Evolutionary conservation across 768 basidiomycete species (phyloP), one percentile per base, ranked within the genome.

Genomic region (Russula earlei): DNA sequence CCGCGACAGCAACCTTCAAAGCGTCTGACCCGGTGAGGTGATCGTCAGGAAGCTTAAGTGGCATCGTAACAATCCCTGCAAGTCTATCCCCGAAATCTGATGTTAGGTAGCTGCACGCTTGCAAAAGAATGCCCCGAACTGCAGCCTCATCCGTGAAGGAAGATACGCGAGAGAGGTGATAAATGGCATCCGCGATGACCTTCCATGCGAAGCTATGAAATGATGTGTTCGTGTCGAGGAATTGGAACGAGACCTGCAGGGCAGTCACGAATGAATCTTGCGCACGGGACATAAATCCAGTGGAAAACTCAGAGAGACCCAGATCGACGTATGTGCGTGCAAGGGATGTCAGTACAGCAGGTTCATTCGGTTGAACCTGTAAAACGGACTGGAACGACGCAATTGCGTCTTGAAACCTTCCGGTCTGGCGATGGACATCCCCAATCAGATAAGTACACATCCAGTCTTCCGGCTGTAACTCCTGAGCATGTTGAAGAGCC

Each of bases 191-290:
- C 0, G 81, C 88, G 11, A 84, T 74, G 7, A 76, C 71, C 67
- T 98, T 98, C 95, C 94, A 98, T 4, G 79, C 79, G 3, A 89
- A 73, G 5, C 77, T 72, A 17, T 87, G 79, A 67, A 87, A 85
- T 1, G 85, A 84, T 9, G 80, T 67, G 41, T 77, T 77, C 17
- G 72, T 71, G 41, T 76, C 70, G 49, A 87, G 68, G n/a, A 74
- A 67, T 38, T 67, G 65, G 49, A 85, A 64, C 17, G 82, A 75
- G 14, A 77, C 72, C 5, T 66, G 64, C 42, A 91, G 74, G n/a
- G 81, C 74, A n/a, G 72, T 69, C 33, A 83, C 63, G 60, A 93
- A 84, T 1, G 90, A 88, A 33, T 71, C 69, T 63, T 92, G 85
- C 0, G 91, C 85, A 52, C 95, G 76, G 10, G 78, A 75, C 17